phyloP scores from a whole-genome alignment of 2,329 filamentous ascomycete species.

The Botrytis fragariae region DNA sequence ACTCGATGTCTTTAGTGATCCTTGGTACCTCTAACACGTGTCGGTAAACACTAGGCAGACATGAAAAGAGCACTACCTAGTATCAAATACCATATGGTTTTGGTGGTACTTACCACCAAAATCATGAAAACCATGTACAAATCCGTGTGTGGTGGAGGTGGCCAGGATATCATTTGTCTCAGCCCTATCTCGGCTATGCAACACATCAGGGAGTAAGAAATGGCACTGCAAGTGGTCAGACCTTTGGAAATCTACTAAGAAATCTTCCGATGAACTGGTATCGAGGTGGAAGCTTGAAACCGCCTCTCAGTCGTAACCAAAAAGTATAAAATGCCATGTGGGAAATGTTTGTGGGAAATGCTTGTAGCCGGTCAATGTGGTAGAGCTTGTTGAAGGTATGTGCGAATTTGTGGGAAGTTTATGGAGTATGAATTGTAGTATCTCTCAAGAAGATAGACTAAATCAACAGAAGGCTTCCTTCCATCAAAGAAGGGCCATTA shows the following conservation, averaged over 20 bases:
- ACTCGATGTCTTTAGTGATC: neutral
- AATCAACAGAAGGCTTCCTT: neutral
- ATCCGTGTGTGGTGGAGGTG: neutral
- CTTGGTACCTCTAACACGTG: neutral
- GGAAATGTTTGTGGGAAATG: neutral
- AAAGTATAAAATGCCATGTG: neutral
- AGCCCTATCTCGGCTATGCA: neutral
- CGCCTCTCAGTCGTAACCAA: neutral
- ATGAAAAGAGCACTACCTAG: neutral
- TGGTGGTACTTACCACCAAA: conserved; percentile 3
- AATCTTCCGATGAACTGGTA: conserved; percentile 9
- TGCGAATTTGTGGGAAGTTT: neutral
- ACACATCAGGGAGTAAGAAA: neutral
- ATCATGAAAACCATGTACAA: neutral
- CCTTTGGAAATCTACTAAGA: neutral
- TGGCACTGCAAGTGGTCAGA: neutral
- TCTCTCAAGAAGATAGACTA: neutral
- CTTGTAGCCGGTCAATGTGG: neutral
- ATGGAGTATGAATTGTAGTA: too few species aligned
- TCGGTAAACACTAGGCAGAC: neutral
- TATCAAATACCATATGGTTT: neutral
- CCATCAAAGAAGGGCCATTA: neutral
- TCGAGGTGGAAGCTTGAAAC: neutral
- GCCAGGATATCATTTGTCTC: neutral
- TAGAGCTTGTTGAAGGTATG: neutral